Percentiles rank a stretch among this genome's conserved stretches.
phyloP scores from a whole-genome alignment of 2,329 filamentous ascomycete genomes.

The Diatrype stigma region DNA sequence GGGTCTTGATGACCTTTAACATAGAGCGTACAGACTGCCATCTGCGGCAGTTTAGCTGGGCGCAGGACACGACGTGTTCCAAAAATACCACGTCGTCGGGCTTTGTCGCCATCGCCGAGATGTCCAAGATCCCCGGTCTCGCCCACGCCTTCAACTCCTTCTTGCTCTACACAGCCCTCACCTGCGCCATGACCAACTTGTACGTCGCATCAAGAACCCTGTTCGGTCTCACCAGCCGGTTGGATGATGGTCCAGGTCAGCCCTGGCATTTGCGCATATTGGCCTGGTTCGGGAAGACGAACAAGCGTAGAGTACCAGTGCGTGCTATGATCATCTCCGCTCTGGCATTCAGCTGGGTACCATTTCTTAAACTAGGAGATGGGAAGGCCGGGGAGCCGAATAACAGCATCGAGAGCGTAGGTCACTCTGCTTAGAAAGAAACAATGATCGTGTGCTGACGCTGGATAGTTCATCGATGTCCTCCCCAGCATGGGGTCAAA shows the following conservation, averaged over 20 bases:
- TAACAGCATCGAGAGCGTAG: slow-evolving; percentile 11
- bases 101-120: slow-evolving; percentile 22
- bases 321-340: slow-evolving; percentile 35
- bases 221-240: slow-evolving; percentile 26
- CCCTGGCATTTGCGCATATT: slow-evolving; percentile 20
- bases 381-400: slow-evolving; percentile 3
- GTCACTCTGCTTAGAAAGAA: not conserved
- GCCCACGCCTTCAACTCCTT: slow-evolving; percentile 28
- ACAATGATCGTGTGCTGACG: not conserved
- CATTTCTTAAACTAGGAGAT: slow-evolving; percentile 31
- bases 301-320: slow-evolving; percentile 29
- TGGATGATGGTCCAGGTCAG: slow-evolving; percentile 22
- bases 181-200: slow-evolving; percentile 30
- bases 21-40: slow-evolving; percentile 15
- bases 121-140: slow-evolving; percentile 7
- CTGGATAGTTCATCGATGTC: slow-evolving; percentile 33
- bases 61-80: not conserved
- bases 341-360: slow-evolving; percentile 36
- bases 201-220: slow-evolving; percentile 31
- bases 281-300: slow-evolving; percentile 29
- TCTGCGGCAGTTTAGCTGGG: slow-evolving; percentile 23
- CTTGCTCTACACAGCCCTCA: slow-evolving; percentile 28
- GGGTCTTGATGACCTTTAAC: slow-evolving; percentile 22
- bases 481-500: slow-evolving; percentile 34
- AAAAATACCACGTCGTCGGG: slow-evolving; percentile 12